These are phyloP conservation scores for Bruguiera gymnorhiza DNA, from an alignment of 345 rosid species.

Conservation along the genomic window DNA sequence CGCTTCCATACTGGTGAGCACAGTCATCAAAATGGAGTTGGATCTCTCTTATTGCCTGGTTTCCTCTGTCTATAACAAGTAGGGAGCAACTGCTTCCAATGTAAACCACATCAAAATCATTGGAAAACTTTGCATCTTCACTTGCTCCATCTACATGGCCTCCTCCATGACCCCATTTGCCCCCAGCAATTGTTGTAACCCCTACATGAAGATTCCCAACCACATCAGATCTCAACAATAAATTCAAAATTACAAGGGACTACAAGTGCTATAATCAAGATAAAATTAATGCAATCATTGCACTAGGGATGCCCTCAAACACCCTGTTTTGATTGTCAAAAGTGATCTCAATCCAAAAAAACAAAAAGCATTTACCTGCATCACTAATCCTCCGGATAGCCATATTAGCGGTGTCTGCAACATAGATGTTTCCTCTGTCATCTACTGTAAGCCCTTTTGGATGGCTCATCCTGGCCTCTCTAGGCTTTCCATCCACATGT, in stretches of 20 bases:
- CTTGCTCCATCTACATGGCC: conserved; percentile 95
- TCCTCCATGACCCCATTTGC: conserved; percentile 71
- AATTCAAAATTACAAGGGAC: neutral
- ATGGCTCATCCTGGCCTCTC: conserved; percentile 83
- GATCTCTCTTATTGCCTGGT: conserved; percentile 90
- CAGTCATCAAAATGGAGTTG: conserved; percentile 97
- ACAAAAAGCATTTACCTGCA: conserved; percentile 41
- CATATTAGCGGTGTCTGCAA: conserved; percentile 79
- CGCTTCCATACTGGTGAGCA: conserved; percentile 92
- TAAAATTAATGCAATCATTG: neutral
- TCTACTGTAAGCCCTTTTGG: conserved; percentile 87
- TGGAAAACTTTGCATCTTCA: conserved; percentile 92
- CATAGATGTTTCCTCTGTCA: conserved; percentile 81
- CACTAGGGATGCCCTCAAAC: neutral
- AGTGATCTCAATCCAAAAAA: neutral
- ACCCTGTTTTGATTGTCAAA: neutral
- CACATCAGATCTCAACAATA: conserved; percentile 8
- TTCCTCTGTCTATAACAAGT: conserved; percentile 90
- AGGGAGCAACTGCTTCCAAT: conserved; percentile 95
- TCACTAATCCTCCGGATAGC: conserved; percentile 90
- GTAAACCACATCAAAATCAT: conserved; percentile 92
- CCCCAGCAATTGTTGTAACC: conserved; percentile 94
- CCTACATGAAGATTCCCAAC: conserved; percentile 40
- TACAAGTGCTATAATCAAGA: neutral
- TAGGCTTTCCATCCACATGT: conserved; percentile 75